Evolutionary conservation across 1,284 basidiomycete species (phyloP), one percentile per base, ranked within the genome.

Genomic region (Sanguinoderma infundibulare): DNA sequence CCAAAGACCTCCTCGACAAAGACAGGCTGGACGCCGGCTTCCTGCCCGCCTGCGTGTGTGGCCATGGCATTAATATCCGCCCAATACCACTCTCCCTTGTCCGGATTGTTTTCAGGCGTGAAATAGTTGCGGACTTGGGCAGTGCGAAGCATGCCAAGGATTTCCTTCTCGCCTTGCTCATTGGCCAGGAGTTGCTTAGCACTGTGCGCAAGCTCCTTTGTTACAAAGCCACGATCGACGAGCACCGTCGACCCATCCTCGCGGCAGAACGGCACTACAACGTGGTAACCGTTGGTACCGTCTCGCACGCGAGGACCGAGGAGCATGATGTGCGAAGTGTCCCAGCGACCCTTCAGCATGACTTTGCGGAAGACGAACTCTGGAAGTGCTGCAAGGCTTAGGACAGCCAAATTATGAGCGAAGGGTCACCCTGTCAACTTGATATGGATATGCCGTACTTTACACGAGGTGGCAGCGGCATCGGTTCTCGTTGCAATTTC

Each of bases 171-270:
- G 56, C 82, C 83, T 67, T 80, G 69, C 70, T 82, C 81, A 32
- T 74, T 74, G 28, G 42, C 53, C 34, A 64, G 55, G 50, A 73
- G 70, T 36, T 73, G 76, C 17, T 70, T 71, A 42, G 74, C 69
- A 32, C 74, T 71, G 24, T 80, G 72, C 8, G 78, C 76, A 63
- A 78, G 76, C n/a, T 89, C 87, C 62, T 83, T 87, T 32, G 85
- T 83, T 34, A 99, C 86, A 74, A 98, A 99, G 0, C 97, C 97
- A 46, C 96, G 87, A 75, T 99, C 92, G 39, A 99, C 90, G 26
- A 98, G 81, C 35, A 98, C 81, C n/a, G 90, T 91, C 6, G 90
- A 83, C 30, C 89, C 90, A 68, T 92, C 86, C 50, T 85, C 78
- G 57, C 96, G 88, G 32, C 89, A 70, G 54, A 99, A 82, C 0